These are phyloP conservation scores for Pachyrhizus erosus DNA, from an alignment of 306 rosid genomes.

Conservation along the genomic window DNA sequence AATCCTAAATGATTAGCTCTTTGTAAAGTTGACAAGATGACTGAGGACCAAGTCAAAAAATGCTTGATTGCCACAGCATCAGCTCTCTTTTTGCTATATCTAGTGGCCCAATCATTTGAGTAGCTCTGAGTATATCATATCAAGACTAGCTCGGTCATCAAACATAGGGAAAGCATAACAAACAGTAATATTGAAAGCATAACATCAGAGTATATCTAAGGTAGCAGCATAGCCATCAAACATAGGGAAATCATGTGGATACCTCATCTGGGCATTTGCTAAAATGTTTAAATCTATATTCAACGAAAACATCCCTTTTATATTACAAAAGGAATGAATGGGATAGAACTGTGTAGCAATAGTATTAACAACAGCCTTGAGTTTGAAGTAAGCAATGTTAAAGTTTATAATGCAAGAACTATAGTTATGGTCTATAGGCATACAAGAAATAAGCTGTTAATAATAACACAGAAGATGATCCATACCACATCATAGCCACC, in stretches of 20 bases:
- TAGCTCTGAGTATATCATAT: conserved; percentile 6
- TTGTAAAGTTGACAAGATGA: neutral
- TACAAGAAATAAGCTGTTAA: neutral
- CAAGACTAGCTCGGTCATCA: neutral
- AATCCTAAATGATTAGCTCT: conserved; percentile 4
- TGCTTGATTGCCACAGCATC: neutral
- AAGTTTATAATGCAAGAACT: conserved; percentile 4
- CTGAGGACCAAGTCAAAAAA: neutral
- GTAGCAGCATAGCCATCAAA: conserved; percentile 7
- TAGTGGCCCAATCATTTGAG: neutral
- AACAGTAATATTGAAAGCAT: neutral
- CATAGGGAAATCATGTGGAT: neutral
- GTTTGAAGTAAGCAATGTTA: conserved; percentile 3
- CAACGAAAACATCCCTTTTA: conserved; percentile 6
- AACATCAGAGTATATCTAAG: neutral
- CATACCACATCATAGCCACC: conserved; percentile 88
- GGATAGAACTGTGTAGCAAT: conserved; percentile 8
- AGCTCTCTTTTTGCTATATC: neutral
- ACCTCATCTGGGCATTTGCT: neutral
- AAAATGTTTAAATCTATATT: conserved; percentile 14
- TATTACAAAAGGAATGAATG: conserved; percentile 14
- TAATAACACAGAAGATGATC: conserved; percentile 31
- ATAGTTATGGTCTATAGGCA: neutral
- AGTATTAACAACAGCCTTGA: conserved; percentile 14
- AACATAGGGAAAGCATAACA: neutral